Conservation (phyloP, 2,329 filamentous ascomycete genomes). For the Pestalotiopsis fici region DNA sequence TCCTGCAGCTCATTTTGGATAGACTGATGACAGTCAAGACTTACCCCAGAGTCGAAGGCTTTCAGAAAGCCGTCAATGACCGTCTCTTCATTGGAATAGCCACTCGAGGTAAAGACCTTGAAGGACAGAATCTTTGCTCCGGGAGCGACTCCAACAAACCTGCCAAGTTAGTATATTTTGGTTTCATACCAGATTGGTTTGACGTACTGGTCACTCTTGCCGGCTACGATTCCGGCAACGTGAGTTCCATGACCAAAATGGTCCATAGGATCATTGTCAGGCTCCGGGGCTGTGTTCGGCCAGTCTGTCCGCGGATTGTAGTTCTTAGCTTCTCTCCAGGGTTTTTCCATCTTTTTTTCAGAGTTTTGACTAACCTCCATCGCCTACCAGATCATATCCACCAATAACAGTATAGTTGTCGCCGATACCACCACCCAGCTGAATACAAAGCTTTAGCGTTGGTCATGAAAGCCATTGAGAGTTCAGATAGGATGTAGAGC, state of each 20-base stretch:
- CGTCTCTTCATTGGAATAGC: constrained; percentile 21
- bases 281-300: constrained; percentile 18
- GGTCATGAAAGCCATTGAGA: background rate
- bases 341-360: background rate
- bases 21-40: background rate
- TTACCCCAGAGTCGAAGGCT: constrained; percentile 23
- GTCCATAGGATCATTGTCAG: constrained; percentile 22
- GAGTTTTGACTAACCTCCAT: constrained; percentile 10
- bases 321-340: background rate
- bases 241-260: constrained; percentile 20
- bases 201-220: constrained; percentile 20
- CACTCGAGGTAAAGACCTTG: constrained; percentile 20
- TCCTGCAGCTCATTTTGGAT: background rate
- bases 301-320: constrained; percentile 12
- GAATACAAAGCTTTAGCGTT: background rate
- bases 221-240: constrained; percentile 23
- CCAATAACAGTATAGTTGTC: constrained; percentile 22
- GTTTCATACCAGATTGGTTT: background rate
- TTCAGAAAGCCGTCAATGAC: constrained; percentile 22
- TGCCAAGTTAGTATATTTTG: constrained; percentile 1
- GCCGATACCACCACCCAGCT: constrained; percentile 24
- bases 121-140: constrained; percentile 21
- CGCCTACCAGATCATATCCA: constrained; percentile 23
- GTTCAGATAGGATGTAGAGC: background rate
- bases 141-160: constrained; percentile 24